phyloP scores from a whole-genome alignment of 148 eudicot species.

The Polygonum maritimum region DNA sequence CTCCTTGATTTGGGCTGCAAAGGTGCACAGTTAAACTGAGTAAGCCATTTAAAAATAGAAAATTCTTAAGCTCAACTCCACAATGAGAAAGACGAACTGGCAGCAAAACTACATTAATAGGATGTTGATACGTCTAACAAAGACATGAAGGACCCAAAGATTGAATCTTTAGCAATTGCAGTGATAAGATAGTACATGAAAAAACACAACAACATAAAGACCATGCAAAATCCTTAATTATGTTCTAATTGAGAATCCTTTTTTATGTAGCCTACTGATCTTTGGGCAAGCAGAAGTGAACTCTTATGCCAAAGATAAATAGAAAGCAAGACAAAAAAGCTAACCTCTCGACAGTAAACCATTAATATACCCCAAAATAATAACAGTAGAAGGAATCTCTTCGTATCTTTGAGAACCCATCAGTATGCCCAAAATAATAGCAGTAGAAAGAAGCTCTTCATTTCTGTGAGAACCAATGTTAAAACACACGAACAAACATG shows the following conservation, averaged over 20 bases:
- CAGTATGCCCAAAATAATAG: too few relatives aligned
- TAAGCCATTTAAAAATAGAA: background rate
- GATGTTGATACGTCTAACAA: background rate
- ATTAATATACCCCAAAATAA: background rate
- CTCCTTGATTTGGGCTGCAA: slow-evolving; percentile 80
- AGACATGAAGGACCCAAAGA: too few relatives aligned
- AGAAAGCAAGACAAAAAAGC: too few relatives aligned
- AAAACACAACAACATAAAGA: too few relatives aligned
- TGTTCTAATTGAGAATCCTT: too few relatives aligned
- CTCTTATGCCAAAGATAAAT: too few relatives aligned
- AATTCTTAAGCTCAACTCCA: background rate
- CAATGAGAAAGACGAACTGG: background rate
- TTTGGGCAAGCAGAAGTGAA: too few relatives aligned
- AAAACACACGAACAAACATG: background rate
- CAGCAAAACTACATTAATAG: background rate
- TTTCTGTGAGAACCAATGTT: background rate
- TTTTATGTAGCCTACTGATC: too few relatives aligned
- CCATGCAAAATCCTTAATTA: too few relatives aligned
- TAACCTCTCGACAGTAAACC: background rate
- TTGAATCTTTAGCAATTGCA: background rate
- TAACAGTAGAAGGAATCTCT: background rate
- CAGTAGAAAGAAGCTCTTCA: too few relatives aligned
- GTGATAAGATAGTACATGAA: background rate
- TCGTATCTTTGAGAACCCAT: background rate
- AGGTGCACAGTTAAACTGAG: background rate